Conservation (phyloP, 306 rosid species). For the Cotoneaster glaucophyllus region DNA sequence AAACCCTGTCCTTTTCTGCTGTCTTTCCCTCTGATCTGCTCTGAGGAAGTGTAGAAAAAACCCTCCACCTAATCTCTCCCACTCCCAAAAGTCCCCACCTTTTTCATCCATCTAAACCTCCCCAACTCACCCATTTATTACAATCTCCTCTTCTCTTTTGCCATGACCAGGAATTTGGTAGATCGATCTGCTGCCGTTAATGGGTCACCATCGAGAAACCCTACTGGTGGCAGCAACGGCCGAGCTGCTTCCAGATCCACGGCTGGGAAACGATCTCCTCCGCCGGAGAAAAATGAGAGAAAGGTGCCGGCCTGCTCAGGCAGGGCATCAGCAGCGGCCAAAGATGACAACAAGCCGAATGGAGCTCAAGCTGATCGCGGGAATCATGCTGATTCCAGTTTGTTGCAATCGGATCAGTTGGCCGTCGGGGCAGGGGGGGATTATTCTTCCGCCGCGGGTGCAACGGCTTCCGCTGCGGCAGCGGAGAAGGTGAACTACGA, state of each 20-base stretch:
- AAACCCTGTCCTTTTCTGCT: conserved; percentile 1
- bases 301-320: conserved; percentile 28
- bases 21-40: conserved; percentile 10
- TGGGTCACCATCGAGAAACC: conserved; percentile 48
- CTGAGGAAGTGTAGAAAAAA: background rate
- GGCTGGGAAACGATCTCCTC: conserved; percentile 37
- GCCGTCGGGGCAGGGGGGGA: background rate
- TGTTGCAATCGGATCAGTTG: conserved; percentile 28
- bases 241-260: conserved; percentile 40
- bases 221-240: conserved; percentile 19
- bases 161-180: conserved; percentile 51
- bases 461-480: background rate
- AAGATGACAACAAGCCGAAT: conserved; percentile 42
- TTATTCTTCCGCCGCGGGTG: background rate
- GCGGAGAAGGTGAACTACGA: conserved; percentile 36
- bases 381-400: conserved; percentile 29
- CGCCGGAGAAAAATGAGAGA: conserved; percentile 40
- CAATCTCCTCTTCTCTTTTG: background rate
- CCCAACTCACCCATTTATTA: background rate
- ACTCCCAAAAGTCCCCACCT: background rate
- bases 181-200: conserved; percentile 37
- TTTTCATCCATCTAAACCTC: background rate
- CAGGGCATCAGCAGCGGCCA: conserved; percentile 23
- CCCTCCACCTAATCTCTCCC: background rate
- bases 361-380: conserved; percentile 29